A percentile compares a stretch with the other conserved stretches of the same genome.
Conservation (phyloP, 345 rosid species). For the Citrus unshiu region DNA sequence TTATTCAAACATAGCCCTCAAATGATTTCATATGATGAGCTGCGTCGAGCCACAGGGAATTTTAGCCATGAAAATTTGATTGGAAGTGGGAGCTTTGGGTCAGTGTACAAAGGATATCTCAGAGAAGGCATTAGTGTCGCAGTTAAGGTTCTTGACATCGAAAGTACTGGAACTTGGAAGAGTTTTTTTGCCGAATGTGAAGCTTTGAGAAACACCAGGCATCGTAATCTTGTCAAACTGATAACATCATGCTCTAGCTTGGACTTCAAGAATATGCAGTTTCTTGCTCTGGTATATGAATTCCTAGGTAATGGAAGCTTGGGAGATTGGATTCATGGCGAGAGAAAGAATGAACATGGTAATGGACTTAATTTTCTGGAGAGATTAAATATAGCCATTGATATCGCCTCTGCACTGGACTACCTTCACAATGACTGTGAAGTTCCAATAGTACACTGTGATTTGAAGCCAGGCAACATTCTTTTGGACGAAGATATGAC, state of each 20-base stretch:
- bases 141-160: constrained; percentile 23
- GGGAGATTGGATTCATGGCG: constrained; percentile 42
- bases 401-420: constrained; percentile 40
- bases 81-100: constrained; percentile 48
- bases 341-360: constrained; percentile 27
- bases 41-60: constrained; percentile 37
- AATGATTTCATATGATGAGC: constrained; percentile 41
- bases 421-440: constrained; percentile 43
- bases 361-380: constrained; percentile 31
- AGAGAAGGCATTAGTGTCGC: too few relatives aligned
- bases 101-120: constrained; percentile 21
- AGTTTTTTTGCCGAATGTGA: constrained; percentile 50
- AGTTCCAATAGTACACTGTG: constrained; percentile 54
- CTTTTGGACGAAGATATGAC: constrained; percentile 43
- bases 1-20: constrained; percentile 13
- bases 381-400: constrained; percentile 45
- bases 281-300: constrained; percentile 54
- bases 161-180: constrained; percentile 30
- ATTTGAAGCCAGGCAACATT: constrained; percentile 40
- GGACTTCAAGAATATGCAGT: constrained; percentile 37
- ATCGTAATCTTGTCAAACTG: constrained; percentile 49
- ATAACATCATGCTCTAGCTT: constrained; percentile 49
- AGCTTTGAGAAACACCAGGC: constrained; percentile 45
- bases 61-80: constrained; percentile 35
- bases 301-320: constrained; percentile 42